Evolutionary conservation across 495 filamentous ascomycete genomes (phyloP).

Genomic region (Astrothelium macrocarpum): DNA sequence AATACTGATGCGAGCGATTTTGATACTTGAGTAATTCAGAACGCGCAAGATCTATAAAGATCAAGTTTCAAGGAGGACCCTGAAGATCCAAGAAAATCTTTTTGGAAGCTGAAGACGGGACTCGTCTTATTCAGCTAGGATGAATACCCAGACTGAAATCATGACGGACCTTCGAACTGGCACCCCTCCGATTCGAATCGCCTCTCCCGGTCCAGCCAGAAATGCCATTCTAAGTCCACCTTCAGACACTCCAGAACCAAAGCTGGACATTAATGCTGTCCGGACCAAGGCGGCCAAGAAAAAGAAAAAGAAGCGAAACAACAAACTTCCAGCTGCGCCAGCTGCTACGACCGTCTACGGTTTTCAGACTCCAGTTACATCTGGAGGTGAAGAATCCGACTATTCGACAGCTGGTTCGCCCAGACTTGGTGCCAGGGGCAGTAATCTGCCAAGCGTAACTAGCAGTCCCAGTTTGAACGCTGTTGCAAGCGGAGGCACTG

Average conservation of each 20-base stretch:
- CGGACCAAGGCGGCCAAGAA: slow-evolving; percentile 29
- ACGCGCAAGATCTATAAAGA: too few relatives aligned
- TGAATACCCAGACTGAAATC: slow-evolving; percentile 10
- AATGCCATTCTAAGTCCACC: slow-evolving; percentile 8
- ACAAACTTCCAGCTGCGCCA: slow-evolving; percentile 39
- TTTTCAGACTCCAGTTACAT: slow-evolving; percentile 72
- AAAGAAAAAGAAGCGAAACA: slow-evolving; percentile 45
- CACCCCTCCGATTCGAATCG: slow-evolving; percentile 22
- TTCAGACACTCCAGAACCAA: slow-evolving; percentile 12
- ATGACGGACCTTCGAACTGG: neutral
- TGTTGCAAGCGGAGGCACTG: slow-evolving; percentile 36
- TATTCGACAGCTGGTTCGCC: slow-evolving; percentile 46
- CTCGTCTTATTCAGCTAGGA: slow-evolving; percentile 12
- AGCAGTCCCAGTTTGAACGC: slow-evolving; percentile 39
- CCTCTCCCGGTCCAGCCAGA: slow-evolving; percentile 14
- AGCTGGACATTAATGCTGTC: slow-evolving; percentile 30
- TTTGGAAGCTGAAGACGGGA: neutral
- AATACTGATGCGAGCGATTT: neutral
- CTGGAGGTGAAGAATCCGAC: slow-evolving; percentile 80
- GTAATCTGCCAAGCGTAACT: slow-evolving; percentile 29
- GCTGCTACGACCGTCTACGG: slow-evolving; percentile 68
- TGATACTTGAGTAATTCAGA: too few relatives aligned
- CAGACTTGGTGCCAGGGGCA: slow-evolving; percentile 25
- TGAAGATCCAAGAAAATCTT: neutral
- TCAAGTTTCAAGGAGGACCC: neutral